phyloP scores from a whole-genome alignment of 139 green algal genomes.

The Volvox reticuliferus region DNA sequence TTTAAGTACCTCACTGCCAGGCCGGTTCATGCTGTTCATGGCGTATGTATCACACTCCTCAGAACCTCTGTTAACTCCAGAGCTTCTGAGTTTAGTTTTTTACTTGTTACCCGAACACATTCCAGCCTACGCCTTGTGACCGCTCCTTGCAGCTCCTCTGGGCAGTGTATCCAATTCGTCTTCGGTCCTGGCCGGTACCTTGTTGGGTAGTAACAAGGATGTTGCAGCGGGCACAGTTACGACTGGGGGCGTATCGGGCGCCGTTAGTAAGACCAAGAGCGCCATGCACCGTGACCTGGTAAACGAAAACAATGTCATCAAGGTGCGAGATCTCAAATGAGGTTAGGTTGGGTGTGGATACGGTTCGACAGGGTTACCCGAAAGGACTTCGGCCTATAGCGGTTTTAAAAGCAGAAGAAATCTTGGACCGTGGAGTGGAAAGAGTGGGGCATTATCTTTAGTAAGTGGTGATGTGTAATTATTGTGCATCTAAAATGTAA shows the following conservation, averaged over 20 bases:
- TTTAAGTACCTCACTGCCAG: no score
- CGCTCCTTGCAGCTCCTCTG: conserved; percentile 14
- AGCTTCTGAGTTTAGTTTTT: no score
- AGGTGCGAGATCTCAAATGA: neutral
- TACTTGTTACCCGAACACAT: no score
- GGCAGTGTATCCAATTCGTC: conserved; percentile 15
- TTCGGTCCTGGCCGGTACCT: conserved; percentile 5
- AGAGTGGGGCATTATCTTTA: no score
- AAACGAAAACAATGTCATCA: conserved; percentile 41
- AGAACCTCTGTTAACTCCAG: no score
- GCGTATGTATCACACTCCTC: no score
- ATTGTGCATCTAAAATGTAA: no score
- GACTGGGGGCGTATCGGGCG: neutral
- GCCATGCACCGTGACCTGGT: conserved; percentile 16
- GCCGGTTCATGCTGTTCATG: no score
- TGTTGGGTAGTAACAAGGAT: neutral
- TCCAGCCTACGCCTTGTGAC: no score
- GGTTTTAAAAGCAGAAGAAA: no score
- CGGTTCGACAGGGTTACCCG: neutral
- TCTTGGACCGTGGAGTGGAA: no score
- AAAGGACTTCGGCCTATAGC: neutral
- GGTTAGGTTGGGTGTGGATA: neutral
- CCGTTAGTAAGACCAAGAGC: neutral
- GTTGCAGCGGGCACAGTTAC: neutral
- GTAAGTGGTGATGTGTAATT: no score